These are phyloP conservation scores for Lodderomyces metapsilosis DNA, from an alignment of 1,139 yeast species.

Conservation along the genomic window DNA sequence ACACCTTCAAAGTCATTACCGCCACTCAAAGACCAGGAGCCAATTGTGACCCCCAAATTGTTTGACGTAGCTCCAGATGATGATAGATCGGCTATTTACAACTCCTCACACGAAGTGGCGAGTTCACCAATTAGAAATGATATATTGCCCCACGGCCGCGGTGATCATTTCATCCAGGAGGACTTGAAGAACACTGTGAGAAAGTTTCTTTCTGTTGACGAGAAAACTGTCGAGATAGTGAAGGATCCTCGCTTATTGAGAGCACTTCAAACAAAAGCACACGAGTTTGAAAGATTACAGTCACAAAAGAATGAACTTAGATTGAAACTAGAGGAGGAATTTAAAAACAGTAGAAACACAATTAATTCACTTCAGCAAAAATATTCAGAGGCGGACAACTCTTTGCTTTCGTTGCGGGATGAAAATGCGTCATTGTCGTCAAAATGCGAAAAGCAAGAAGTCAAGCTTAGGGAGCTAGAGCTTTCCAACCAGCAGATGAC, in stretches of 20 bases:
- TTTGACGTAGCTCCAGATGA: slow-evolving; percentile 42
- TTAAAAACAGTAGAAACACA: slow-evolving; percentile 9
- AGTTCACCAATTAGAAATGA: slow-evolving; percentile 24
- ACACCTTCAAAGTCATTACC: slow-evolving; percentile 47
- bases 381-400: slow-evolving; percentile 13
- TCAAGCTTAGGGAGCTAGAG: slow-evolving; percentile 15
- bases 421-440: slow-evolving; percentile 24
- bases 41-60: slow-evolving; percentile 42
- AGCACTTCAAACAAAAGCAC: slow-evolving; percentile 40
- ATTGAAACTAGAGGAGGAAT: slow-evolving; percentile 26
- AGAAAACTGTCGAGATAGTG: background rate
- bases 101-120: slow-evolving; percentile 8
- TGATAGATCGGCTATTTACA: slow-evolving; percentile 5
- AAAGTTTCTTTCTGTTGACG: background rate
- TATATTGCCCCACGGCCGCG: slow-evolving; percentile 3
- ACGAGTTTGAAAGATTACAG: slow-evolving; percentile 47
- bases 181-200: background rate
- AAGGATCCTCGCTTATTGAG: background rate
- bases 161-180: too few relatives aligned
- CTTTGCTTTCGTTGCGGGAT: slow-evolving; percentile 18
- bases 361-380: slow-evolving; percentile 10
- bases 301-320: slow-evolving; percentile 53
- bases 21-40: slow-evolving; percentile 44
- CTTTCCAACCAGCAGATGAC: slow-evolving; percentile 10
- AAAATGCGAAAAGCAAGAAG: slow-evolving; percentile 20